phyloP scores from a whole-genome alignment of 176 grass and related monocot genomes.

The Aegilops longissima region DNA sequence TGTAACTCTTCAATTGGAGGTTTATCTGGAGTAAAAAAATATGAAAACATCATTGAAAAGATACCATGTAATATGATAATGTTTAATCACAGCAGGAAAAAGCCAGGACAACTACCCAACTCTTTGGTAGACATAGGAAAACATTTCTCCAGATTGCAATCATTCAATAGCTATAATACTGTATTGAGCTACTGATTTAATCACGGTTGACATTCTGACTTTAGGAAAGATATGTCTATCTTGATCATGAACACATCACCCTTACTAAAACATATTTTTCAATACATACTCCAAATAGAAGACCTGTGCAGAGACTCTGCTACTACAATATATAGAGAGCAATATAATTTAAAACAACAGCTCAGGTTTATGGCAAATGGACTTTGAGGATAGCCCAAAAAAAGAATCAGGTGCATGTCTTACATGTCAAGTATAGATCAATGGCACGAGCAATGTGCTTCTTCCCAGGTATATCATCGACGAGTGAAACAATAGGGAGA shows the following conservation, averaged over 20 bases:
- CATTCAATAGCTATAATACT: background rate
- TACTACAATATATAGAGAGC: background rate
- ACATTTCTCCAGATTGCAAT: background rate
- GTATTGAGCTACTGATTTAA: background rate
- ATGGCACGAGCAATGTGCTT: constrained; percentile 83
- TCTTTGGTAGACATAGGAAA: background rate
- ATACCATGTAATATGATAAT: constrained; percentile 13
- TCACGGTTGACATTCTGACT: background rate
- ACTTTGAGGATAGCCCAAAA: constrained; percentile 11
- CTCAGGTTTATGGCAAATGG: background rate
- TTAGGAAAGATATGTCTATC: background rate
- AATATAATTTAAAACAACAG: background rate
- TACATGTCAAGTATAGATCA: constrained; percentile 92
- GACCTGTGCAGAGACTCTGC: background rate
- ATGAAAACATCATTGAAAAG: constrained; percentile 28
- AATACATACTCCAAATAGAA: background rate
- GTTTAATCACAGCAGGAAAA: background rate
- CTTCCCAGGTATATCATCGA: constrained; percentile 67
- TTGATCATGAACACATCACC: background rate
- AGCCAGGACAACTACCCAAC: background rate
- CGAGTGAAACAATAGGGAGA: constrained; percentile 80
- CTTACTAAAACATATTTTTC: background rate
- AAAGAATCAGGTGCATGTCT: constrained; percentile 36
- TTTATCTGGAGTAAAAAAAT: constrained; percentile 68
- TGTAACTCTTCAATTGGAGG: constrained; percentile 95